Evolutionary conservation across 108 stramenopile genomes (phyloP).

Genomic region (Cyclotella distinguenda): DNA sequence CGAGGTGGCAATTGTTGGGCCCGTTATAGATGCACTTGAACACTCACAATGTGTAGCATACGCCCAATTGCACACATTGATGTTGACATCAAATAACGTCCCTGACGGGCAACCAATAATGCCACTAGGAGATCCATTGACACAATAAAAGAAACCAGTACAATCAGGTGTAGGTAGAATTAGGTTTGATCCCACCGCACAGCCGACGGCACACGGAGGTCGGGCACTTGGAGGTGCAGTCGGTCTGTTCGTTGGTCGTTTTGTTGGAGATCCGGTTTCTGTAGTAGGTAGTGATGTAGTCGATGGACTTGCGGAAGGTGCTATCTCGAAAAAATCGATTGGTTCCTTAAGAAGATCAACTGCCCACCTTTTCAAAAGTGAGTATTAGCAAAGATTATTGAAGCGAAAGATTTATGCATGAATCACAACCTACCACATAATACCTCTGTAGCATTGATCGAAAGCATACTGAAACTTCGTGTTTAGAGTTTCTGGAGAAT

Average conservation of each 20-base stretch:
- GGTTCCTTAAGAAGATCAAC: conserved; percentile 28
- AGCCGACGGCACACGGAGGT: conserved; percentile 6
- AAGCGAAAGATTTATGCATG: background rate
- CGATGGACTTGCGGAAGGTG: conserved; percentile 7
- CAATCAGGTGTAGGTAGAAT: conserved; percentile 16
- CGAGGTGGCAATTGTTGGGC: background rate
- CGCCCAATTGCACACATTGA: conserved; percentile 22
- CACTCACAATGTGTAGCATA: conserved; percentile 6
- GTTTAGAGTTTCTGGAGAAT: conserved; percentile 18
- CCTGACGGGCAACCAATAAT: conserved; percentile 4
- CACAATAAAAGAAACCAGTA: conserved; percentile 18
- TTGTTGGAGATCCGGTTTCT: conserved; percentile 5
- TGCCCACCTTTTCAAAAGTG: conserved; percentile 16
- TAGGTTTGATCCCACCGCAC: background rate
- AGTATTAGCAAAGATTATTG: background rate
- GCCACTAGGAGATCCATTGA: background rate
- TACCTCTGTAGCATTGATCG: conserved; percentile 27
- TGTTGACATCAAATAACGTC: conserved; percentile 5
- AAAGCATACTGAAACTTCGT: conserved; percentile 24
- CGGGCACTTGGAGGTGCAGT: conserved; percentile 6
- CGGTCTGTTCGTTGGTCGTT: background rate
- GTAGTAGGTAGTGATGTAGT: conserved; percentile 11
- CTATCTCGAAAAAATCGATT: background rate
- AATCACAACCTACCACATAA: conserved; percentile 28
- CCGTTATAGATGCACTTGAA: background rate